Evolutionary conservation across 2,329 filamentous ascomycete genomes (phyloP).

Genomic region (Parastagonospora nodorum): DNA sequence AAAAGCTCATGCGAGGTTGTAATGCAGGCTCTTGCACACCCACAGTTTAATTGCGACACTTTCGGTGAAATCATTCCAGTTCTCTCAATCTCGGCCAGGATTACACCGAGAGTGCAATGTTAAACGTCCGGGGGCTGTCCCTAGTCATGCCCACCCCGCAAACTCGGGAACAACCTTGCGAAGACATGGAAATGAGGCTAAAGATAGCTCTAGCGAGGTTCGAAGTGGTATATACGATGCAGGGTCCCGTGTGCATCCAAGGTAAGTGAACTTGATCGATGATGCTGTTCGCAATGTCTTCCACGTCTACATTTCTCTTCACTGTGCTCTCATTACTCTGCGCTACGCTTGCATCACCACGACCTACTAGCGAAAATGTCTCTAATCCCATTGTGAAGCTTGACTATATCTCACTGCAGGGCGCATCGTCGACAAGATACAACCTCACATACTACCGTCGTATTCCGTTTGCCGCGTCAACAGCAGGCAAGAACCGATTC

Average conservation of each 20-base stretch:
- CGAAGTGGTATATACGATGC: not conserved
- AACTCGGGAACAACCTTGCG: constrained; percentile 29
- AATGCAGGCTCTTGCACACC: too few species aligned
- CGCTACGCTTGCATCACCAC: constrained; percentile 14
- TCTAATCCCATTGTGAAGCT: constrained; percentile 32
- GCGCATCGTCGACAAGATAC: constrained; percentile 57
- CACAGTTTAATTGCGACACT: too few species aligned
- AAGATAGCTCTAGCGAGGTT: not conserved
- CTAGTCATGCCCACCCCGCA: constrained; percentile 13
- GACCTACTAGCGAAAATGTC: constrained; percentile 6
- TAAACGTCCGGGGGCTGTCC: too few species aligned
- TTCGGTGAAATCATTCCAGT: too few species aligned
- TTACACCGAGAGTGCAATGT: too few species aligned
- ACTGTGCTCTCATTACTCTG: constrained; percentile 9
- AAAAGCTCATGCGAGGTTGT: too few species aligned
- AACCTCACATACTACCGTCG: constrained; percentile 65
- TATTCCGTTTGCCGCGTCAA: constrained; percentile 66
- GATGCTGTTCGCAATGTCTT: constrained; percentile 14
- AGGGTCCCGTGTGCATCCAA: not conserved
- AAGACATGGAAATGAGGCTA: constrained; percentile 31
- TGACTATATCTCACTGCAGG: constrained; percentile 54
- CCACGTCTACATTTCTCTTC: constrained; percentile 4
- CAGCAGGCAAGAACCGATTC: constrained; percentile 63
- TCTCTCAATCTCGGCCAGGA: too few species aligned
- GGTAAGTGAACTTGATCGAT: too few species aligned